phyloP scores from a whole-genome alignment of 1,284 basidiomycete genomes.

The Trametes versicolor region DNA sequence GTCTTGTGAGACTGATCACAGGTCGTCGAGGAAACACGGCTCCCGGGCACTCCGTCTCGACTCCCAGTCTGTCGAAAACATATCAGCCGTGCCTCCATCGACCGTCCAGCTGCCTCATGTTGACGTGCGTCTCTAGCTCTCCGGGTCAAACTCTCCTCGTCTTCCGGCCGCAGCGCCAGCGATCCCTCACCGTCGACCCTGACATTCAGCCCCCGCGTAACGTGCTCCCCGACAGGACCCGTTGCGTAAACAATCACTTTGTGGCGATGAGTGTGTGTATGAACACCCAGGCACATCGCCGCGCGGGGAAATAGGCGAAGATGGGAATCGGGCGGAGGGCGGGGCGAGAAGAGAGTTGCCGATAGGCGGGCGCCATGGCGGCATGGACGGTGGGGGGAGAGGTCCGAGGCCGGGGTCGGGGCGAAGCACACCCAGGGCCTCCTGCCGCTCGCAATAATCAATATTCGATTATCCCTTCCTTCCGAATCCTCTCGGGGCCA shows the following conservation, averaged over 20 bases:
- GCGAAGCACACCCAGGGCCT: background rate
- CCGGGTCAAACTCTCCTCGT: slow-evolving; percentile 8
- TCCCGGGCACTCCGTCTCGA: background rate
- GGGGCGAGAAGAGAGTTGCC: slow-evolving; percentile 15
- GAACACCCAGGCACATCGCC: slow-evolving; percentile 11
- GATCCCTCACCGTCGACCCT: background rate
- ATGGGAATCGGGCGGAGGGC: slow-evolving; percentile 4
- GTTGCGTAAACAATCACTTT: background rate
- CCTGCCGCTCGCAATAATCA: slow-evolving; percentile 5
- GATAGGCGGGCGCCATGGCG: slow-evolving; percentile 9
- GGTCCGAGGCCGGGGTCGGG: slow-evolving; percentile 1
- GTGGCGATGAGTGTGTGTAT: slow-evolving; percentile 6
- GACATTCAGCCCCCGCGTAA: background rate
- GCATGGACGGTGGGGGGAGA: background rate
- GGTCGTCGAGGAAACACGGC: slow-evolving; percentile 19
- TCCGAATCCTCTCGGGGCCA: slow-evolving; percentile 15
- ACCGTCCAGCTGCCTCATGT: background rate
- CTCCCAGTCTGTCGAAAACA: slow-evolving; percentile 8
- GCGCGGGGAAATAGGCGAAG: slow-evolving; percentile 15
- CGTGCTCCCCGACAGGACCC: background rate
- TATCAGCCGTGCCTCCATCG: slow-evolving; percentile 12
- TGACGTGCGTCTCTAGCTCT: slow-evolving; percentile 1
- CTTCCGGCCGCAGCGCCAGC: slow-evolving; percentile 7
- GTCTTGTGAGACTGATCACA: background rate
- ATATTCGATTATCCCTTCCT: slow-evolving; percentile 23